Percentiles rank a stretch among this genome's conserved stretches.
These are phyloP conservation scores for Chlamydomonas asymmetrica DNA, from an alignment of 139 green algal genomes.

Conservation along the genomic window DNA sequence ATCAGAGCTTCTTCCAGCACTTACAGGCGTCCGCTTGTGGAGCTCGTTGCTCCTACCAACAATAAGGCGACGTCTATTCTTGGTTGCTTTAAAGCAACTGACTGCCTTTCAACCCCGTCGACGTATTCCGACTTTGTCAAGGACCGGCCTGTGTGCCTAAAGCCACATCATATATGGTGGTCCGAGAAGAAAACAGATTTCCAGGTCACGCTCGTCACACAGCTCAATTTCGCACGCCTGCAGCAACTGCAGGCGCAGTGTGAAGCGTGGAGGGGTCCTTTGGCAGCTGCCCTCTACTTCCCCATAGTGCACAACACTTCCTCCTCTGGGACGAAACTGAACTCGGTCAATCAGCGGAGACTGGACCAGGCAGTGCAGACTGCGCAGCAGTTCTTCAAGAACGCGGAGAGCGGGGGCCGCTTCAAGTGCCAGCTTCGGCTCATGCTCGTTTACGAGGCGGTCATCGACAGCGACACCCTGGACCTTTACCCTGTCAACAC, in stretches of 20 bases:
- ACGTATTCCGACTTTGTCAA: slow-evolving; percentile 37
- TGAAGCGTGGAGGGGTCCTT: slow-evolving; percentile 25
- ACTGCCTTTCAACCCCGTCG: slow-evolving; percentile 18
- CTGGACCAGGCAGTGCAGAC: neutral
- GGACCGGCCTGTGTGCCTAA: slow-evolving; percentile 34
- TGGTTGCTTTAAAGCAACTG: slow-evolving; percentile 1
- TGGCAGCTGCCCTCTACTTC: slow-evolving; percentile 42
- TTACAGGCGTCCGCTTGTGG: too few relatives aligned
- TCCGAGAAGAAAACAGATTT: neutral
- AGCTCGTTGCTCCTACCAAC: too few relatives aligned
- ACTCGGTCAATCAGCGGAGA: neutral
- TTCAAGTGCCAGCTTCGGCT: slow-evolving; percentile 26
- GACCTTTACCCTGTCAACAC: slow-evolving; percentile 24
- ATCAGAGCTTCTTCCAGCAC: too few relatives aligned
- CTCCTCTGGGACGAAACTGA: neutral
- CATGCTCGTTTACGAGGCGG: slow-evolving; percentile 30
- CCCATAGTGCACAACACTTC: slow-evolving; percentile 4
- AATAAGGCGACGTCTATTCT: neutral
- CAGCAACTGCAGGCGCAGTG: slow-evolving; percentile 37
- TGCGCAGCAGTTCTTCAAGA: neutral
- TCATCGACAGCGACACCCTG: neutral
- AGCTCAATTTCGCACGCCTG: slow-evolving; percentile 34
- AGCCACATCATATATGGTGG: slow-evolving; percentile 28
- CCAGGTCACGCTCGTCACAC: slow-evolving; percentile 42
- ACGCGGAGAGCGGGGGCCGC: neutral